phyloP scores from a whole-genome alignment of 2,329 filamentous ascomycete species.

The Neonectria faginata region DNA sequence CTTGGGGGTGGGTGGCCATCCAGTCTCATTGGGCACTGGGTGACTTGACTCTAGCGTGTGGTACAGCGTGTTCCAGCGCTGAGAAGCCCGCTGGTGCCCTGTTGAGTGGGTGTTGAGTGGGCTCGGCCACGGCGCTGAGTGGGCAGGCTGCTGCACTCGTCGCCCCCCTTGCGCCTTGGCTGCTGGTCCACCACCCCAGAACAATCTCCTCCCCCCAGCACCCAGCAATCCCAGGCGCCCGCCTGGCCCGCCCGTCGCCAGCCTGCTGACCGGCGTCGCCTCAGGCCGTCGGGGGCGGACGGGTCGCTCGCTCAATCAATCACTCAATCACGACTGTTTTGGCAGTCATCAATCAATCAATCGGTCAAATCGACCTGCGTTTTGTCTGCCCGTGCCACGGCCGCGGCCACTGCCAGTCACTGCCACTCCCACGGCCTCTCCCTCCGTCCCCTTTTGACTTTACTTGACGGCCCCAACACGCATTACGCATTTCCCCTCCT shows the following conservation, averaged over 20 bases:
- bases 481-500: slow-evolving; percentile 34
- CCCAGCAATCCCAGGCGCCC: slow-evolving; percentile 17
- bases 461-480: slow-evolving; percentile 32
- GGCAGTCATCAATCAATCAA: slow-evolving; percentile 28
- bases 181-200: slow-evolving; percentile 28
- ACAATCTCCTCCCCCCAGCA: slow-evolving; percentile 16
- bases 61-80: slow-evolving; percentile 19
- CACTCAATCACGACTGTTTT: slow-evolving; percentile 39
- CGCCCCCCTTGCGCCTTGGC: slow-evolving; percentile 25
- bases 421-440: slow-evolving; percentile 28
- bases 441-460: slow-evolving; percentile 41
- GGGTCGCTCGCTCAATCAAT: slow-evolving; percentile 40
- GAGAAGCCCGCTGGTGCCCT: slow-evolving; percentile 17
- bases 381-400: slow-evolving; percentile 10
- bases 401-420: slow-evolving; percentile 33
- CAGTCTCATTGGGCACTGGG: slow-evolving; percentile 4
- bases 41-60: slow-evolving; percentile 9
- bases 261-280: slow-evolving; percentile 36
- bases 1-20: background rate
- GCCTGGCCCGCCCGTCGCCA: slow-evolving; percentile 21
- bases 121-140: slow-evolving; percentile 18
- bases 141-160: slow-evolving; percentile 15
- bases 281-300: slow-evolving; percentile 37
- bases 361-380: slow-evolving; percentile 37
- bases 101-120: slow-evolving; percentile 22